Percentiles rank a stretch among this genome's conserved stretches.
These are phyloP conservation scores for Solanum chaucha DNA, from an alignment of 257 asterid genomes.

Conservation along the genomic window DNA sequence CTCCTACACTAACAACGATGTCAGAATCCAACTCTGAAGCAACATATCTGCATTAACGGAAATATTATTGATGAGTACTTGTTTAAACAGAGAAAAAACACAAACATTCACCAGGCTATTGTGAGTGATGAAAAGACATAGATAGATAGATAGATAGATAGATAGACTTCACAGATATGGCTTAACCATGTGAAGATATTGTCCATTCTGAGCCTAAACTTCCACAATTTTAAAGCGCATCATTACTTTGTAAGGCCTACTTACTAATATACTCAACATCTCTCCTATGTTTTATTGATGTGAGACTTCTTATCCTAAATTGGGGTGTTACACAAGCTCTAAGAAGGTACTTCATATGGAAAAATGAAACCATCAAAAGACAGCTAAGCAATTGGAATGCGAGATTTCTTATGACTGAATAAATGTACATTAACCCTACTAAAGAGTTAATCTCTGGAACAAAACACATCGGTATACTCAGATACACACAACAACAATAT, in stretches of 20 bases:
- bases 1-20: constrained; percentile 23
- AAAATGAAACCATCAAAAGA: background rate
- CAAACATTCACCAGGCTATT: background rate
- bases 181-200: no score
- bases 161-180: background rate
- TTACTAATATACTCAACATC: background rate
- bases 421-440: background rate
- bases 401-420: background rate
- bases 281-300: background rate
- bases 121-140: background rate
- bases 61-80: background rate
- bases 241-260: background rate
- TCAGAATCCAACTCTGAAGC: constrained; percentile 85
- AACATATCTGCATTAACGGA: constrained; percentile 50
- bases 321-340: background rate
- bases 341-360: background rate
- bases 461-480: background rate
- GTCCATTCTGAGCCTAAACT: background rate
- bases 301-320: background rate
- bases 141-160: no score
- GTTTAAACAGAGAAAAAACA: background rate
- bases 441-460: background rate
- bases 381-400: background rate
- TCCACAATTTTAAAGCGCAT: background rate
- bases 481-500: background rate